Evolutionary conservation across 129 eudicot species (phyloP), one percentile per base, ranked within the genome.

Genomic region (Flaveria ramosissima): DNA sequence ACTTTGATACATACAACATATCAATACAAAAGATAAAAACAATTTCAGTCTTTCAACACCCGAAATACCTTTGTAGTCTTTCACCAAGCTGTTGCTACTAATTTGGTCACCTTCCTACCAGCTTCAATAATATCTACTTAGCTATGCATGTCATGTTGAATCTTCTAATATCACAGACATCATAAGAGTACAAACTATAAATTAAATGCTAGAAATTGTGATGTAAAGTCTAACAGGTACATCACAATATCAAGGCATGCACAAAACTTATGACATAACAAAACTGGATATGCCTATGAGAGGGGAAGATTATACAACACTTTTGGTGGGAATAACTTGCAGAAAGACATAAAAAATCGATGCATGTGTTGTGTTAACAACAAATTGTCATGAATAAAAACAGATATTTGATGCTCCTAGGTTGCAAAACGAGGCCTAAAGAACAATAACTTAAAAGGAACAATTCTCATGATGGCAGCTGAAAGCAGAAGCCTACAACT

Each of bases 401-500:
- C 10, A 53, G 21, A 53, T 20, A 59, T 23, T 4, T 20, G 12
- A 62, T 23, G 13, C 1, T 48, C 2, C 36, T 51, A 3, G 1
- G 19, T 48, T 9, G 32, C 71, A 47, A 60, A 75, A 13, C 48
- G 6, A 23, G 13, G 57, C 20, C 67, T 8, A 43, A 52, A 77
- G 9, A 43, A 21, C 46, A 41, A 16, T 41, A 65, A 9, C 19
- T 62, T 24, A 9, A 9, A 15, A 20, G 14, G 64, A 60, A 24
- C 27, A 39, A 42, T 70, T 78, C 17, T 59, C 50, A 23, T 71
- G 53, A 45, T 24, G 61, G 19, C 61, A 60, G 71, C 45, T 60
- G 23, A 60, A 48, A 74, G 61, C 77, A 75, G 67, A 68, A 53
- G 57, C 77, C 78, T 60, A 77, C 23, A 68, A 24, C 61, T 62